Evolutionary conservation across 2,329 filamentous ascomycete genomes (phyloP), one percentile per base, ranked within the genome.

Genomic region (Bipolaris sorokiniana): DNA sequence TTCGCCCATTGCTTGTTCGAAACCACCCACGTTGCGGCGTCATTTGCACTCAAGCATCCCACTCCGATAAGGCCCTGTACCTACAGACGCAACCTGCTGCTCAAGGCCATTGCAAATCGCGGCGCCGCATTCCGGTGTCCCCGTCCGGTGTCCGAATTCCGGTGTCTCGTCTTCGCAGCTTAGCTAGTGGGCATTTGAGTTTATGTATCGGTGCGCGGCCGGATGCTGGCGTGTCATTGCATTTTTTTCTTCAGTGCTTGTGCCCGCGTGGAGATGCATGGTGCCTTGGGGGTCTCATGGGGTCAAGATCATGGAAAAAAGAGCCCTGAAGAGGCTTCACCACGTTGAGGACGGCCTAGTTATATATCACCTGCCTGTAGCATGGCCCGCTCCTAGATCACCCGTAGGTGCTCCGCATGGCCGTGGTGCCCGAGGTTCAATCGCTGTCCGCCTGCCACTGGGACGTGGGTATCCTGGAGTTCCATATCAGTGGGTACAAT

Each of bases 31-130:
- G 66, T 62, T 62, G 56, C 51, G 44, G 56, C 62, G 56, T 59
- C 65, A 63, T 60, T 60, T 56, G 62, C 57, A 42, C 54, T 63
- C 51, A 57, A 59, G 50, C 65, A 67, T 62, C 50, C 59, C 61
- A 59, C 68, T 54, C 64, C 60, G 69, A 70, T 70, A 71, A 70
- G 68, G 61, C 63, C 62, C 50, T 61, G 57, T 53, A 56, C 57
- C 10, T 31, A 31, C 28, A 31, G 10, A 31, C 28, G 48, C 54
- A 46, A 18, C 47, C 58, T 64, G 58, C 61, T 59, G 62, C 59
- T 56, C 64, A 67, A 48, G 59, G 42, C 56, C 41, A 63, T 67
- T 68, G 60, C 57, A 68, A 72, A 68, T 66, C 66, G 63, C 62
- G 36, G 61, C 56, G 58, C 58, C 51, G 45, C 59, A 58, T 54